phyloP scores from a whole-genome alignment of 2,329 filamentous ascomycete genomes.

The Alternaria conjuncta region DNA sequence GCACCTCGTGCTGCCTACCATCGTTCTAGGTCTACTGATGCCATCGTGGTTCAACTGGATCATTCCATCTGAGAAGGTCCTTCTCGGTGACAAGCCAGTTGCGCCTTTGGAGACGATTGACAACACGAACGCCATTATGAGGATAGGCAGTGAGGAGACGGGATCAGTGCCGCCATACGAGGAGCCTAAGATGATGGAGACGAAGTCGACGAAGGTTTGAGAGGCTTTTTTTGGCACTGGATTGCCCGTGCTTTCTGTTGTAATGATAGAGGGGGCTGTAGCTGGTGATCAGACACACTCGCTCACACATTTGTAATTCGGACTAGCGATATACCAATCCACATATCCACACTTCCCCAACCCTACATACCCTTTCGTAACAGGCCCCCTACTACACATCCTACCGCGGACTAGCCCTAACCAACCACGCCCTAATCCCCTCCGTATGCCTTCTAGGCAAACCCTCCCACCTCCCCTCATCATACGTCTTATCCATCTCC shows the following conservation, averaged over 20 bases:
- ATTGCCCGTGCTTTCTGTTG: accelerated
- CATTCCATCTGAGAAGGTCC: neutral
- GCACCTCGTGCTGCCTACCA: slow-evolving; percentile 7
- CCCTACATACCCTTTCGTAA: too few relatives aligned
- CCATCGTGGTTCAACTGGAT: slow-evolving; percentile 7
- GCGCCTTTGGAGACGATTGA: slow-evolving; percentile 7
- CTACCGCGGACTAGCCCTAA: slow-evolving; percentile 22
- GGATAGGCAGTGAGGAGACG: neutral
- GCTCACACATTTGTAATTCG: neutral
- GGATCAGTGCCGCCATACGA: neutral
- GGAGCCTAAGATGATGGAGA: neutral
- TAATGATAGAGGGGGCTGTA: neutral
- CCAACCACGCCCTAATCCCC: slow-evolving; percentile 28
- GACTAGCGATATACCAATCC: neutral
- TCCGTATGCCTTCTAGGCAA: slow-evolving; percentile 23
- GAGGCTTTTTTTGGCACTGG: neutral
- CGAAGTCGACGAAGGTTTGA: neutral
- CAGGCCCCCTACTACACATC: too few relatives aligned
- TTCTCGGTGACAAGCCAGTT: slow-evolving; percentile 4
- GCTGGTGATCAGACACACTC: neutral
- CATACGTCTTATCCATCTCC: slow-evolving; percentile 35
- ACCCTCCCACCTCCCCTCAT: slow-evolving; percentile 24
- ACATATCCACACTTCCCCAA: too few relatives aligned
- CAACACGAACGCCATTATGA: neutral
- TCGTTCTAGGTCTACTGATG: neutral